These are phyloP conservation scores for Sanghuangporus weigelae DNA, from an alignment of 1,284 basidiomycete species.

Conservation along the genomic window DNA sequence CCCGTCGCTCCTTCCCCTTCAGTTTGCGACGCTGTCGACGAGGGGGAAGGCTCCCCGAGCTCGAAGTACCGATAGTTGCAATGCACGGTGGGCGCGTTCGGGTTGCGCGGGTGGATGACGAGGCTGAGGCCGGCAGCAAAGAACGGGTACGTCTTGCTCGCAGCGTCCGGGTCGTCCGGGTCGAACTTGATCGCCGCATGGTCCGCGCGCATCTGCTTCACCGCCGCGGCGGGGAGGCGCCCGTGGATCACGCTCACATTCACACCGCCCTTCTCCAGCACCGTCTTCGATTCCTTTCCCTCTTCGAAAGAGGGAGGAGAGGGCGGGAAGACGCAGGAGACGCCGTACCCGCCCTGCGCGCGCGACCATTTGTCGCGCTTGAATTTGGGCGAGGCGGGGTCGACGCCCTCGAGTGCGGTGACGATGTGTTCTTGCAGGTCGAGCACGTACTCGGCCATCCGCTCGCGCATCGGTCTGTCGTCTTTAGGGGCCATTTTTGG, in stretches of 20 bases:
- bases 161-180: conserved; percentile 34
- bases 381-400: conserved; percentile 69
- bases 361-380: conserved; percentile 87
- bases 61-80: conserved; percentile 99
- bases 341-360: conserved; percentile 79
- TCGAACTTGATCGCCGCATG: conserved; percentile 68
- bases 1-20: conserved; percentile 27
- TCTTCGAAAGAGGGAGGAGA: conserved; percentile 22
- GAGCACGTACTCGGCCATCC: conserved; percentile 78
- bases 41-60: conserved; percentile 50
- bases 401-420: conserved; percentile 71
- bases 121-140: conserved; percentile 91
- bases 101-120: conserved; percentile 92
- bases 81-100: conserved; percentile 89
- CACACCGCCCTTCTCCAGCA: conserved; percentile 96
- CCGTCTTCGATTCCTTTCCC: conserved; percentile 27
- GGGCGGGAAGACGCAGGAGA: conserved; percentile 84
- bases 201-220: conserved; percentile 93
- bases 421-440: conserved; percentile 84
- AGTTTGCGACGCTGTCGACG: conserved; percentile 24
- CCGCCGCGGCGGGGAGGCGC: conserved; percentile 79
- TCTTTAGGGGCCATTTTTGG: conserved; percentile 21
- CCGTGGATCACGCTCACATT: conserved; percentile 95
- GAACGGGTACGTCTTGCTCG: conserved; percentile 67
- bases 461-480: conserved; percentile 67